Percentiles rank a stretch among this genome's conserved stretches.
phyloP scores from a whole-genome alignment of 2,329 filamentous ascomycete species.

The Penicillium sp. region DNA sequence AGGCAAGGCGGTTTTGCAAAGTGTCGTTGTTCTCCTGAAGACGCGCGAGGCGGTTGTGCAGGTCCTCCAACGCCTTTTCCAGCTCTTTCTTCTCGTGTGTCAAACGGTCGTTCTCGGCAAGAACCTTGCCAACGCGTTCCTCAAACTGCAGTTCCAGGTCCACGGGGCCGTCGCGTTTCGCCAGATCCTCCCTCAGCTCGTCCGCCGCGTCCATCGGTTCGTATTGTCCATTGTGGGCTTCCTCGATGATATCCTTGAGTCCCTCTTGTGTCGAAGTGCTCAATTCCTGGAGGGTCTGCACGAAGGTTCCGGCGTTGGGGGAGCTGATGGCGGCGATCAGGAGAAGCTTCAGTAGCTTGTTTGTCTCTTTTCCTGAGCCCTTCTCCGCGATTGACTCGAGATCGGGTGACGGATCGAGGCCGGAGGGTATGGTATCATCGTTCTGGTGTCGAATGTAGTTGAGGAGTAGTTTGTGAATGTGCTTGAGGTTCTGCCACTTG shows the following conservation, averaged over 20 bases:
- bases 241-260: conserved; percentile 50
- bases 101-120: conserved; percentile 61
- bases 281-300: conserved; percentile 50
- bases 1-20: conserved; percentile 46
- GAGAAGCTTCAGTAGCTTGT: conserved; percentile 63
- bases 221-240: conserved; percentile 45
- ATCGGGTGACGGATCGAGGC: conserved; percentile 46
- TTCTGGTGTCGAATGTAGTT: conserved; percentile 49
- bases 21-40: conserved; percentile 53
- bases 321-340: conserved; percentile 64
- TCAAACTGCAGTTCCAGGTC: conserved; percentile 51
- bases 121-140: conserved; percentile 49
- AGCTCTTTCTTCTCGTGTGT: conserved; percentile 53
- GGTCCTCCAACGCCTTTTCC: conserved; percentile 50
- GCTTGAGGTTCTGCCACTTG: conserved; percentile 52
- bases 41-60: conserved; percentile 63
- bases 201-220: conserved; percentile 39
- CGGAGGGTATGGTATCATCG: conserved; percentile 44
- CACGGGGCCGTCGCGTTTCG: conserved; percentile 38
- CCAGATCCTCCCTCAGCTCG: conserved; percentile 37
- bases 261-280: conserved; percentile 47
- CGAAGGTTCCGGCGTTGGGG: conserved; percentile 57
- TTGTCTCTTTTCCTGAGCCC: conserved; percentile 44
- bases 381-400: conserved; percentile 50
- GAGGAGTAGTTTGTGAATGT: conserved; percentile 48